These are phyloP conservation scores for Fistulina hepatica DNA, from an alignment of 1,284 basidiomycete species.

Conservation along the genomic window DNA sequence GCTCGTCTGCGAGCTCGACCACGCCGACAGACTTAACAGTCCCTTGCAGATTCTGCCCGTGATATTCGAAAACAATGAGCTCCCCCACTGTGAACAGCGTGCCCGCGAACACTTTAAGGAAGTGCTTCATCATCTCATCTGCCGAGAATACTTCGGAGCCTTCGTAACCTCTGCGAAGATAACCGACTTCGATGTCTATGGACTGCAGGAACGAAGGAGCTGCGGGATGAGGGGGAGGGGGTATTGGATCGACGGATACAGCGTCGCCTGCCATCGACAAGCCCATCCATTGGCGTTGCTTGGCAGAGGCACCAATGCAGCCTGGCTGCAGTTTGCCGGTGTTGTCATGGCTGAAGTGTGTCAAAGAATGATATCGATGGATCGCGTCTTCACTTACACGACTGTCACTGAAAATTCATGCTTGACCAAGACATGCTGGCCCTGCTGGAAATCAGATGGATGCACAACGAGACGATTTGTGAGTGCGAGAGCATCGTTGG, in stretches of 20 bases:
- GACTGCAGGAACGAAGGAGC: constrained; percentile 66
- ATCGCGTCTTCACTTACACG: constrained; percentile 35
- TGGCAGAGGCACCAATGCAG: constrained; percentile 54
- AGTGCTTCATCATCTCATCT: constrained; percentile 75
- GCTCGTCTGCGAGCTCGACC: constrained; percentile 59
- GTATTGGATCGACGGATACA: constrained; percentile 60
- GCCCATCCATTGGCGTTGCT: constrained; percentile 79
- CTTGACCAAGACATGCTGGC: constrained; percentile 70
- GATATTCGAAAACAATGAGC: constrained; percentile 82
- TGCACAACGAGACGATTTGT: constrained; percentile 78
- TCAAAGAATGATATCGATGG: constrained; percentile 3
- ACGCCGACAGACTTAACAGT: constrained; percentile 56
- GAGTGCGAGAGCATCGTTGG: constrained; percentile 59
- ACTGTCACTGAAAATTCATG: constrained; percentile 59
- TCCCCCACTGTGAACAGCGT: constrained; percentile 69
- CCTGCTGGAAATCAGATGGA: constrained; percentile 61
- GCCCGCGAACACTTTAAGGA: constrained; percentile 55
- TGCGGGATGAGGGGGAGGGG: constrained; percentile 40
- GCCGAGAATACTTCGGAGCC: constrained; percentile 68
- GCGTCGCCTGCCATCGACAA: constrained; percentile 70
- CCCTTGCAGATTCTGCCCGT: constrained; percentile 77
- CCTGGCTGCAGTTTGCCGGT: constrained; percentile 56
- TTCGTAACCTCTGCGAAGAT: constrained; percentile 53
- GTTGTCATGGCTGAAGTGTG: constrained; percentile 53
- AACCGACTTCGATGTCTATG: constrained; percentile 73